Conservation (phyloP, 495 filamentous ascomycete genomes). For the Daldinia childiae region DNA sequence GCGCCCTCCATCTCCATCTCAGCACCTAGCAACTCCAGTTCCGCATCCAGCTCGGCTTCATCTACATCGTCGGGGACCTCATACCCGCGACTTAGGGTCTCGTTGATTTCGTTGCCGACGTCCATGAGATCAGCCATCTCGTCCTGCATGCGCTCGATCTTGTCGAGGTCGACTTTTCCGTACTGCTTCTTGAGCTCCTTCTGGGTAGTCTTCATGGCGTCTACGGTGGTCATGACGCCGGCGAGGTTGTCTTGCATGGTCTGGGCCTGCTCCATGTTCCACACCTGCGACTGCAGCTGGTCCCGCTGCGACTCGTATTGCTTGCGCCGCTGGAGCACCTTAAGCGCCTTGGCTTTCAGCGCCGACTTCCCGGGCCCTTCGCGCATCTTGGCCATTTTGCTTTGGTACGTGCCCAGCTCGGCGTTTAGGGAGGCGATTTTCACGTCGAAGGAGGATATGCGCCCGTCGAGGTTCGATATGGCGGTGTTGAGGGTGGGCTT, state of each 20-base stretch:
- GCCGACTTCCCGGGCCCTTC: slow-evolving; percentile 95
- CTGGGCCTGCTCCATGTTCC: slow-evolving; percentile 99
- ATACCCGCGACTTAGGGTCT: slow-evolving; percentile 91
- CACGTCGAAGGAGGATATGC: slow-evolving; percentile 90
- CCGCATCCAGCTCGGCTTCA: slow-evolving; percentile 95
- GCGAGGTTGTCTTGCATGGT: slow-evolving; percentile 99
- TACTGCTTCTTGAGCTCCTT: slow-evolving; percentile 95
- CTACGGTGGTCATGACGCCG: slow-evolving; percentile 98
- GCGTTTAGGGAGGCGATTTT: slow-evolving; percentile 92
- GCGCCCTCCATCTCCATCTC: slow-evolving; percentile 80
- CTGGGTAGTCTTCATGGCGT: slow-evolving; percentile 95
- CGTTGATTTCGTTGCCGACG: slow-evolving; percentile 97
- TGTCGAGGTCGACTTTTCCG: slow-evolving; percentile 95
- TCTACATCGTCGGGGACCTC: slow-evolving; percentile 98
- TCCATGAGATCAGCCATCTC: slow-evolving; percentile 99
- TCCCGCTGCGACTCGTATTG: slow-evolving; percentile 95
- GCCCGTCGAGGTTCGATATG: slow-evolving; percentile 88
- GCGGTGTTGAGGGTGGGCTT: slow-evolving; percentile 90
- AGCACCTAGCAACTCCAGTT: slow-evolving; percentile 91
- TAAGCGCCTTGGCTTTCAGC: slow-evolving; percentile 92
- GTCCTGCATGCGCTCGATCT: slow-evolving; percentile 97
- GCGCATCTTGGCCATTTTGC: slow-evolving; percentile 90
- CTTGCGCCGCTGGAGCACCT: slow-evolving; percentile 94
- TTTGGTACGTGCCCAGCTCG: slow-evolving; percentile 88
- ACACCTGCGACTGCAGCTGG: slow-evolving; percentile 91